Evolutionary conservation across 805 yeast species (phyloP), one percentile per base, ranked within the genome.

Genomic region (Yarrowia bubula): DNA sequence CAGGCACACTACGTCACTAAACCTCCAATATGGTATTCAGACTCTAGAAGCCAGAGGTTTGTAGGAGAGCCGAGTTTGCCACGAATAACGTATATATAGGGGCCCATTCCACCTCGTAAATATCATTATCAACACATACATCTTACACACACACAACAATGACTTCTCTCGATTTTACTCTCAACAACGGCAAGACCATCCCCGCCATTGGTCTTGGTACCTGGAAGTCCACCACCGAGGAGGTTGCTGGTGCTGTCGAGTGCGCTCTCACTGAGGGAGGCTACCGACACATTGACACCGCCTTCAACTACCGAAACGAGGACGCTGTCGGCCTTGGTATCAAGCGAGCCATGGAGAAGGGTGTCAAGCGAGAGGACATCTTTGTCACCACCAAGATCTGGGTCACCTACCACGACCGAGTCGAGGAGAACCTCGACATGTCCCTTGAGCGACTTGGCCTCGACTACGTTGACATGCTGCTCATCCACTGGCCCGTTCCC

Each of bases 161-260:
- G 62, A 42, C 62, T 41, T 39, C 46, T 41, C 28, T 55, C 62
- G 62, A 55, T 33, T 55, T 83, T 68, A 77, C 76, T 8, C 78
- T 88, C 43, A 83, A 83, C 75, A 82, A 85, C 69, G 91, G 91
- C 17, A 74, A 76, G 50, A 72, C 70, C 37, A 83, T 88, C 65
- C 93, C 93, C 4, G 86, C 86, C 2, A 72, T 88, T 43, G 92
- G 90, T 0, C 78, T 89, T 41, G 95, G 95, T 11, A 85, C 87
- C 31, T 87, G 86, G 66, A 76, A 82, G 67, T 83, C 86, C 10
- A 82, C 82, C 47, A 68, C 75, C n/a, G 77, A 78, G 38, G 80
- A 78, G 37, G 83, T 81, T 22, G 79, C 80, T 62, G 75, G 76
- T 22, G 84, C 87, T 31, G 66, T 68, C 28, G 65, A 62, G 63